These are phyloP conservation scores for Kwoniella europaea DNA, from an alignment of 768 basidiomycete species.

Conservation along the genomic window DNA sequence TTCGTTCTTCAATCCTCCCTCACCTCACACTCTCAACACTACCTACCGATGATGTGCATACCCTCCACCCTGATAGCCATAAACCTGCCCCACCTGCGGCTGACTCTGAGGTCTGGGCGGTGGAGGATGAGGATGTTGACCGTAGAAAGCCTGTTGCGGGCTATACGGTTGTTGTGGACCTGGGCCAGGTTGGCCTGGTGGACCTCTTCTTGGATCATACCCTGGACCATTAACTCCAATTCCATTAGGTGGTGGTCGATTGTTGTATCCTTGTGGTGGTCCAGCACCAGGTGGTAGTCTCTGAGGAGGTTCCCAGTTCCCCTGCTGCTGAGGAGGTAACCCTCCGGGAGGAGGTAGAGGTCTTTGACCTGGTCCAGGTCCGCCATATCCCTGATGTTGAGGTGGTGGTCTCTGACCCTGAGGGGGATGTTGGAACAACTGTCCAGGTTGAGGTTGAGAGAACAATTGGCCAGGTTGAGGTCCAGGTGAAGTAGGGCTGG, in stretches of 20 bases:
- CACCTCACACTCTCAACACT: not conserved
- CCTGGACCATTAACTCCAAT: conserved; percentile 3
- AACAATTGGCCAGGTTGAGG: conserved; percentile 53
- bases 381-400: not conserved
- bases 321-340: conserved; percentile 10
- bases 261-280: conserved; percentile 21
- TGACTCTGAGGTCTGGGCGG: conserved; percentile 11
- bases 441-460: conserved; percentile 30
- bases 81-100: conserved; percentile 25
- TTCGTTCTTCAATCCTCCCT: no score
- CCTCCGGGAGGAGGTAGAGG: conserved; percentile 28
- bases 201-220: conserved; percentile 19
- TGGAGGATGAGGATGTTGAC: conserved; percentile 18
- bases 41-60: conserved; percentile 27
- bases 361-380: conserved; percentile 15
- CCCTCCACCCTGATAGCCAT: conserved; percentile 15
- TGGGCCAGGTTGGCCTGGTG: conserved; percentile 1
- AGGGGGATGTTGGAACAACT: conserved; percentile 23
- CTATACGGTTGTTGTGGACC: conserved; percentile 10
- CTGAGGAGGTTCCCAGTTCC: conserved; percentile 26
- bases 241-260: conserved; percentile 12
- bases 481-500: conserved; percentile 14
- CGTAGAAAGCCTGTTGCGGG: conserved; percentile 21
- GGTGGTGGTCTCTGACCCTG: conserved; percentile 7
- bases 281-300: conserved; percentile 29